Percentiles rank a stretch among this genome's conserved stretches.
Evolutionary conservation across 805 yeast genomes (phyloP).

Genomic region (Metschnikowia henanensis): DNA sequence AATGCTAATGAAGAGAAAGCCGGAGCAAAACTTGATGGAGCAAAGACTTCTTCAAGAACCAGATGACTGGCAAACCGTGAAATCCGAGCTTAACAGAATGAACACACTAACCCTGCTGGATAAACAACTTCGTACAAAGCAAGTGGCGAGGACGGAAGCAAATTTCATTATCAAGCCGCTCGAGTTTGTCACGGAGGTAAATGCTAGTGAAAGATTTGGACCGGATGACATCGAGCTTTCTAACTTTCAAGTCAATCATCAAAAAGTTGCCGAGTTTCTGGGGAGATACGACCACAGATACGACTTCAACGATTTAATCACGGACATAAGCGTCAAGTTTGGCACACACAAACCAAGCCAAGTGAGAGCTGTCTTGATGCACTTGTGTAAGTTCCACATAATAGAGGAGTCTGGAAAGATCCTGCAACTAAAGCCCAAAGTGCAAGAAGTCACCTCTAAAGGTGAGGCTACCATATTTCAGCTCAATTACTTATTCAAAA

Average conservation of each 20-base stretch:
- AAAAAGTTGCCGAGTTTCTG: constrained; percentile 35
- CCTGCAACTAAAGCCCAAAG: constrained; percentile 39
- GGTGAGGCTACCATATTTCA: constrained; percentile 68
- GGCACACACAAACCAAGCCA: constrained; percentile 45
- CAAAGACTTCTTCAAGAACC: constrained; percentile 45
- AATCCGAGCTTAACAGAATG: constrained; percentile 55
- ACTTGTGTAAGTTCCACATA: constrained; percentile 64
- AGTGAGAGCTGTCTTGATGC: constrained; percentile 60
- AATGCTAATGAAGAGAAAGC: constrained; percentile 36
- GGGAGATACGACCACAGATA: constrained; percentile 25
- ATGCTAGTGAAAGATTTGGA: constrained; percentile 37
- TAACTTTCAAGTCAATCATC: constrained; percentile 19
- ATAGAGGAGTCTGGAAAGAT: constrained; percentile 39
- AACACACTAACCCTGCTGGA: constrained; percentile 68
- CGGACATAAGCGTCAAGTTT: constrained; percentile 41
- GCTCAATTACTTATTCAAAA: constrained; percentile 72
- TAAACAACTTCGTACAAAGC: constrained; percentile 64
- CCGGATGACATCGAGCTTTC: constrained; percentile 16
- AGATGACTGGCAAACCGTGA: constrained; percentile 35
- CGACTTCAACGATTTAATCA: constrained; percentile 42
- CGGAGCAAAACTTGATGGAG: constrained; percentile 35
- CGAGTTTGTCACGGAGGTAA: constrained; percentile 42
- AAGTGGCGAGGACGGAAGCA: constrained; percentile 45
- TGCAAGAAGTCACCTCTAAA: constrained; percentile 42
- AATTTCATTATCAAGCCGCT: constrained; percentile 42